Evolutionary conservation across 2,329 filamentous ascomycete species (phyloP).

Genomic region (Botrytis sinoallii): DNA sequence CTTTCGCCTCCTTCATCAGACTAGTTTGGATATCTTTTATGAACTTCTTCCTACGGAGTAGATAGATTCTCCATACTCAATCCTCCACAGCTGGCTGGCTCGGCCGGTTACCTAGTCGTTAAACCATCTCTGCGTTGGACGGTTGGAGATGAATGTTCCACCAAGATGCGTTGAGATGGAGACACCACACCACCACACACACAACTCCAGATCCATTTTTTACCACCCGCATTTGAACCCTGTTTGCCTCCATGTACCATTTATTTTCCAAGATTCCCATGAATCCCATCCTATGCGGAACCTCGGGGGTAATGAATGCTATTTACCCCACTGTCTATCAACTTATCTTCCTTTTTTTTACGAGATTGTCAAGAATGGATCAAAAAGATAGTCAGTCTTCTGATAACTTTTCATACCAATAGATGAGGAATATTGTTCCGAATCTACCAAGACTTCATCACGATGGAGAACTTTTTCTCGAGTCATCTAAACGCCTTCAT

Average conservation of each 20-base stretch:
- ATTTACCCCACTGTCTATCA: constrained; percentile 9
- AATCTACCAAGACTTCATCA: background rate
- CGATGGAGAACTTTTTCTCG: background rate
- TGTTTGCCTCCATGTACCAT: background rate
- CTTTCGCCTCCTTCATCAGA: background rate
- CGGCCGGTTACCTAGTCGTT: background rate
- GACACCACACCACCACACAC: background rate
- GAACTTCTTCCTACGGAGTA: background rate
- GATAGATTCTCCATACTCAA: background rate
- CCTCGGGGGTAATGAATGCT: background rate
- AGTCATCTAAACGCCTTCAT: background rate
- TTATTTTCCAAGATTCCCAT: constrained; percentile 1
- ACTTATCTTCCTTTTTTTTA: background rate
- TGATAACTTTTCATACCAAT: background rate
- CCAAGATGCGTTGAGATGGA: constrained; percentile 1
- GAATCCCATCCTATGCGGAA: background rate
- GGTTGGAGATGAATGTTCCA: constrained; percentile 3
- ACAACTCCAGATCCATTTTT: constrained; percentile 7
- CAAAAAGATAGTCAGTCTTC: background rate
- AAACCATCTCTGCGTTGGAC: background rate
- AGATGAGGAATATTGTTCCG: background rate
- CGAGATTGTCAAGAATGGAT: background rate
- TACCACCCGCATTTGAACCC: background rate
- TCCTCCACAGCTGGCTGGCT: background rate
- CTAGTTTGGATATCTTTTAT: background rate